Percentiles rank a stretch among this genome's conserved stretches.
Evolutionary conservation across 2,329 filamentous ascomycete species (phyloP).

Genomic region (Bipolaris victoriae): DNA sequence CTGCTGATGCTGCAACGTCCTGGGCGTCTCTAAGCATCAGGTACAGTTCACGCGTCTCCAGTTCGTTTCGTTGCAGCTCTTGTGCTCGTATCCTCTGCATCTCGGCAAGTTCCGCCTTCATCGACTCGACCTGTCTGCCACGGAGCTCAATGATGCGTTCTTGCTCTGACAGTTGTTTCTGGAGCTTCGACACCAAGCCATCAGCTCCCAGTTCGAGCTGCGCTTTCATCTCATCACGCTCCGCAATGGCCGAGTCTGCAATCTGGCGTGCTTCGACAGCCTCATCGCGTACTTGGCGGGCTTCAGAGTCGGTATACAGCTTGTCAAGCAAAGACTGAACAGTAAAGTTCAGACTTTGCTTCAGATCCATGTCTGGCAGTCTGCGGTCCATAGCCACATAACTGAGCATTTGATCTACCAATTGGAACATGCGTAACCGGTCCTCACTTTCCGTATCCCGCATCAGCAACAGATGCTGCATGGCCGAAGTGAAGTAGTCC

Average conservation of each 20-base stretch:
- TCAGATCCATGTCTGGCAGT: constrained; percentile 94
- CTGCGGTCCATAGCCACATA: constrained; percentile 98
- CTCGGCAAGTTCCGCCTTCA: constrained; percentile 89
- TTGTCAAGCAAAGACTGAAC: constrained; percentile 95
- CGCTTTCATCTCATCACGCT: constrained; percentile 91
- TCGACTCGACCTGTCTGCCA: constrained; percentile 79
- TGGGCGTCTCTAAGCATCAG: constrained; percentile 98
- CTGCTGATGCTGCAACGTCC: constrained; percentile 89
- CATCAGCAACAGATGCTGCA: constrained; percentile 94
- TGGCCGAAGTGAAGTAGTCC: constrained; percentile 93
- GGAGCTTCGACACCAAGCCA: constrained; percentile 88
- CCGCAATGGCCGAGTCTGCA: constrained; percentile 92
- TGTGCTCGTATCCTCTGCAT: constrained; percentile 84
- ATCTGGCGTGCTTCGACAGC: constrained; percentile 88
- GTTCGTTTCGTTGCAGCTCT: constrained; percentile 90
- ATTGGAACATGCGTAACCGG: constrained; percentile 91
- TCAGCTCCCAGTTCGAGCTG: constrained; percentile 91
- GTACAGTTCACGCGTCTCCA: constrained; percentile 95
- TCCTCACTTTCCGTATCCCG: constrained; percentile 92
- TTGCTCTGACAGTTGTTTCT: constrained; percentile 94
- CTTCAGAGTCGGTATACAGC: constrained; percentile 94
- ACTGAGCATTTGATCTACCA: constrained; percentile 98
- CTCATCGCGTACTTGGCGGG: constrained; percentile 89
- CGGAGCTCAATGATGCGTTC: constrained; percentile 88
- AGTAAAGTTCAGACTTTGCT: constrained; percentile 96